These are phyloP conservation scores for Fusarium fujikuroi DNA, from an alignment of 2,329 filamentous ascomycete genomes.

Conservation along the genomic window DNA sequence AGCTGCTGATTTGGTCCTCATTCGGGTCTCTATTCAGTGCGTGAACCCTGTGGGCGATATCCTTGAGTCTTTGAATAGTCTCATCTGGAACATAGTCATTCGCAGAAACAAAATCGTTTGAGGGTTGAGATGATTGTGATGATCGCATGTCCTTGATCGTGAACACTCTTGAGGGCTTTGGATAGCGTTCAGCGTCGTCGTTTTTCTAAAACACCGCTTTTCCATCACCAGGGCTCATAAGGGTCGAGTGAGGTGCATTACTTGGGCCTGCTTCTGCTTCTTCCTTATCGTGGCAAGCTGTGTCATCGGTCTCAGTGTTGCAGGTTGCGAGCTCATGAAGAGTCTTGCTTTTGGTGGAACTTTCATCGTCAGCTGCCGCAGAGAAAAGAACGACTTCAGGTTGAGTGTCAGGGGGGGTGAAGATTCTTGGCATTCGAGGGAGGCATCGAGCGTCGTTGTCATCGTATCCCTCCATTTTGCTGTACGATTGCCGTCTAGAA, in stretches of 20 bases:
- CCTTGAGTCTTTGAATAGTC: background rate
- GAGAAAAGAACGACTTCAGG: slow-evolving; percentile 26
- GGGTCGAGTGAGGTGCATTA: slow-evolving; percentile 13
- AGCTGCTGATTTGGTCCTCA: background rate
- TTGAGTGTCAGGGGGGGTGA: slow-evolving; percentile 11
- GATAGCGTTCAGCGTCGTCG: background rate
- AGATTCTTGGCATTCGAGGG: slow-evolving; percentile 33
- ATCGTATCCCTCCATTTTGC: slow-evolving; percentile 34
- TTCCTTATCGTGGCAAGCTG: background rate
- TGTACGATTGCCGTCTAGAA: background rate
- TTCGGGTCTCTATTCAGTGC: background rate
- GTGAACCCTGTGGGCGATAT: background rate
- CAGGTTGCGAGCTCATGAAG: background rate
- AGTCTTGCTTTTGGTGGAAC: background rate
- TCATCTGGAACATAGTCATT: background rate
- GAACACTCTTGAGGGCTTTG: slow-evolving; percentile 11
- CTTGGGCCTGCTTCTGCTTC: background rate
- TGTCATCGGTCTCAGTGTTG: background rate
- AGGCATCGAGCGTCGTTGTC: slow-evolving; percentile 27
- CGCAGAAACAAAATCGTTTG: background rate
- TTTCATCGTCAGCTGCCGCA: background rate
- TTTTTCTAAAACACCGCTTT: slow-evolving; percentile 30
- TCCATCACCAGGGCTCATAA: slow-evolving; percentile 17
- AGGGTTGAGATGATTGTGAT: background rate
- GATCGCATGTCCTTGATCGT: background rate